These are phyloP conservation scores for Phytophthora pisi DNA, from an alignment of 352 stramenopile species.

Conservation along the genomic window DNA sequence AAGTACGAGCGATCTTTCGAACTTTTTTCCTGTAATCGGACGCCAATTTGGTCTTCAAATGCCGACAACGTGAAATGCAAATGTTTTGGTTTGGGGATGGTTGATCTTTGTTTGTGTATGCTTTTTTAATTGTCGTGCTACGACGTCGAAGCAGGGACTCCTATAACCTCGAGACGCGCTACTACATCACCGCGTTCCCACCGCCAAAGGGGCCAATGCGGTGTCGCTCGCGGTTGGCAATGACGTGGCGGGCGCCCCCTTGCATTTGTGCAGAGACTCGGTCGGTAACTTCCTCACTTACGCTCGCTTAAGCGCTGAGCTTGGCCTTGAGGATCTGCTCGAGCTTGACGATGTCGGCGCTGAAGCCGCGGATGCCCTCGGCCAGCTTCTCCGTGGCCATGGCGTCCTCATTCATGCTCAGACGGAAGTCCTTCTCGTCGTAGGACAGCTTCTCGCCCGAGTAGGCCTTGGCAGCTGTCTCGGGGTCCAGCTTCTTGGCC, in stretches of 20 bases:
- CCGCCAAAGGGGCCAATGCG: background rate
- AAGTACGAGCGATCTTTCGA: constrained; percentile 49
- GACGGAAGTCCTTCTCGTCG: constrained; percentile 96
- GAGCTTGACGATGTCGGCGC: constrained; percentile 97
- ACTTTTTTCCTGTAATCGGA: constrained; percentile 19
- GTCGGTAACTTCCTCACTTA: background rate
- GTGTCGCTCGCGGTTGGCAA: background rate
- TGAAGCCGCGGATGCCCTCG: constrained; percentile 98
- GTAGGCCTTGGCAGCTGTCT: constrained; percentile 75
- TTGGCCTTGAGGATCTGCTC: constrained; percentile 97
- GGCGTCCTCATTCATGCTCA: constrained; percentile 97
- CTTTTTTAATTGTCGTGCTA: constrained; percentile 26
- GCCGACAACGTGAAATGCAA: background rate
- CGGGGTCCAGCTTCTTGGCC: constrained; percentile 84
- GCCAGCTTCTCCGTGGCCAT: constrained; percentile 98
- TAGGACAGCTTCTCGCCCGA: constrained; percentile 79
- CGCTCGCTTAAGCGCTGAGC: constrained; percentile 76
- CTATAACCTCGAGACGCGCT: constrained; percentile 16
- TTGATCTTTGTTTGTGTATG: background rate
- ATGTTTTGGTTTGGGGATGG: constrained; percentile 3
- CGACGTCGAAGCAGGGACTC: constrained; percentile 18
- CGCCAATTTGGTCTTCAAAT: background rate
- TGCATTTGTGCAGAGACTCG: background rate
- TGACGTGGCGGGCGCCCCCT: background rate
- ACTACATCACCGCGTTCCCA: constrained; percentile 1